phyloP scores from a whole-genome alignment of 495 filamentous ascomycete species.

The Xylaria flabelliformis region DNA sequence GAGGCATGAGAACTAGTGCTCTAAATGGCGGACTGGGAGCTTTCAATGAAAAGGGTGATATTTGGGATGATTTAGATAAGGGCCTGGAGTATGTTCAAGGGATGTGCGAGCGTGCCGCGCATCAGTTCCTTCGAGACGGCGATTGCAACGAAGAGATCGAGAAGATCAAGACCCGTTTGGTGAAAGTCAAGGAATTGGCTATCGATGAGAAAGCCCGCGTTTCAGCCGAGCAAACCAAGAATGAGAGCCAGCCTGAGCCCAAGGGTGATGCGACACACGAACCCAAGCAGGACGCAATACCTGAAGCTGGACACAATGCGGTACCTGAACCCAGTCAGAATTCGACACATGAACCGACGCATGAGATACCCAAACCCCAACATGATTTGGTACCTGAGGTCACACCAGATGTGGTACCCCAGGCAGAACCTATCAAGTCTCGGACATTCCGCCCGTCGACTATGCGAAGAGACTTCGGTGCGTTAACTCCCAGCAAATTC shows the following conservation, averaged over 20 bases:
- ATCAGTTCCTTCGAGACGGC: constrained; percentile 84
- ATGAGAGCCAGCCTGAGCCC: constrained; percentile 35
- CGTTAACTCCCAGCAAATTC: constrained; percentile 37
- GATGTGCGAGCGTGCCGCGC: constrained; percentile 83
- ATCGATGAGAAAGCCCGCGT: constrained; percentile 64
- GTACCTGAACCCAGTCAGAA: not conserved
- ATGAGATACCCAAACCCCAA: not conserved
- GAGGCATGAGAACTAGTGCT: constrained; percentile 32
- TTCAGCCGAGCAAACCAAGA: constrained; percentile 41
- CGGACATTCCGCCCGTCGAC: constrained; percentile 43
- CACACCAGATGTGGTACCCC: constrained; percentile 3
- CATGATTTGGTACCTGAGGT: not conserved
- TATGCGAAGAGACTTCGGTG: constrained; percentile 39
- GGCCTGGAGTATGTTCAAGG: constrained; percentile 78
- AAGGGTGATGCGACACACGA: not conserved
- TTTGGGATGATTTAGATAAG: constrained; percentile 77
- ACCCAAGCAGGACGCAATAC: not conserved
- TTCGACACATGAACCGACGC: not conserved
- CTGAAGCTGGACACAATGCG: not conserved
- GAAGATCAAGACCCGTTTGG: constrained; percentile 65
- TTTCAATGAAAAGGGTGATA: constrained; percentile 48
- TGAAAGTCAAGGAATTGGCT: constrained; percentile 65
- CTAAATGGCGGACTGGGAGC: constrained; percentile 35
- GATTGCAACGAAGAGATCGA: constrained; percentile 77
- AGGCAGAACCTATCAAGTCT: constrained; percentile 33